Base-by-base conservation (phyloP, 1,284 basidiomycete species). In the Malassezia arunalokei region DNA sequence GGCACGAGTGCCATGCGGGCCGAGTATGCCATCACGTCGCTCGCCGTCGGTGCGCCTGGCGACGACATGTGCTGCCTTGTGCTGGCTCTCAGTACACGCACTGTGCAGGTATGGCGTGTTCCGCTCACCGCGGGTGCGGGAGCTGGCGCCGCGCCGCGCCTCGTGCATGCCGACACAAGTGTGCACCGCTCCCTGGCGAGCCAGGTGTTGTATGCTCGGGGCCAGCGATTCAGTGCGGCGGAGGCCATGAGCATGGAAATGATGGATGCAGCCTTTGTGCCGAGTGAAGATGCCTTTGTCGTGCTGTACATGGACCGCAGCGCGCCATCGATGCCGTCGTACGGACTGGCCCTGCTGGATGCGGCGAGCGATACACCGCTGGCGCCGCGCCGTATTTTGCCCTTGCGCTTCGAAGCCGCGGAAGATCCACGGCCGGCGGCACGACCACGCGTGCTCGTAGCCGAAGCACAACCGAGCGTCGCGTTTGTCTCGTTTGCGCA, bases 21-120 rank as follows among this genome's bases (percentile, higher is more conserved):
- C 28, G 33, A 35, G 33, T 35, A 15, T 15, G 65, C 67, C 7
- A 56, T 66, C 4, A 27, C 15, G 14, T 33, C 44, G 14, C 27
- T 47, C 17, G 44, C 38, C n/a, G 27, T 47, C 44, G 27, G 20
- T 3, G 12, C 44, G 24, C 24, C 44, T 12, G 24, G 12, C 33
- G 29, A 28, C 32, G 33, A 33, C 17, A 57, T 58, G 5, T 54
- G 54, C 11, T 40, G 57, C 12, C 60, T 60, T 8, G 56, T 70
- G 5, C 63, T 63, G 29, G 68, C 68, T 20, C 53, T 67, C 32
- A 60, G 67, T 17, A 53, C 52, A 6, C 58, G 57, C 41, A 58
- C 52, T 27, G 40, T 72, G 12, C 71, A 73, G 32, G 59, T 62
- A 35, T 73, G 72, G 72, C 57, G 63, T 37, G 51, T 73, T 15